Conservation (phyloP, 2,329 filamentous ascomycete genomes). For the Pseudocercospora macadamiae region DNA sequence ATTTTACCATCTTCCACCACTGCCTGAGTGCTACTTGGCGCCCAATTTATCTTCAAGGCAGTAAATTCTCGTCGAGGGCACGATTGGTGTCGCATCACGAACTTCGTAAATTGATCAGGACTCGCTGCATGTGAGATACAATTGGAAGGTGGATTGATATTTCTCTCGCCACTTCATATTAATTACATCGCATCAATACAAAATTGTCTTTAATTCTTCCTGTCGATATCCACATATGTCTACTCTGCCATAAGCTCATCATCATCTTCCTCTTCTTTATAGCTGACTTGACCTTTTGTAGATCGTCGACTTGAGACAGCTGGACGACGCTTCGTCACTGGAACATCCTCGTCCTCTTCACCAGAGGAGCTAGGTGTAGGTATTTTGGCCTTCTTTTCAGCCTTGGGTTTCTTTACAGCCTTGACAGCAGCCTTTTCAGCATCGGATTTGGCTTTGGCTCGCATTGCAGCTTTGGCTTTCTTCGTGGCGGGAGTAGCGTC, state of each 20-base stretch:
- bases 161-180: too few species aligned
- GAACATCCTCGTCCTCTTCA: slow-evolving; percentile 15
- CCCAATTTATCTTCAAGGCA: too few species aligned
- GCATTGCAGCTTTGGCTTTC: slow-evolving; percentile 42
- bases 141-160: too few species aligned
- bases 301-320: slow-evolving; percentile 19
- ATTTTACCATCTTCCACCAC: too few species aligned
- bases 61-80: too few species aligned
- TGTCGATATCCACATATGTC: too few species aligned
- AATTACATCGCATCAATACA: too few species aligned
- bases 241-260: slow-evolving; percentile 12
- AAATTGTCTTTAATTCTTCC: too few species aligned
- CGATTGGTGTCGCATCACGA: too few species aligned
- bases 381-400: slow-evolving; percentile 13
- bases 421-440: slow-evolving; percentile 29
- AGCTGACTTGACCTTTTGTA: slow-evolving; percentile 25
- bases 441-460: slow-evolving; percentile 29
- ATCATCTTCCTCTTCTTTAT: slow-evolving; percentile 22
- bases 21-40: too few species aligned
- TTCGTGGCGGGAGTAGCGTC: slow-evolving; percentile 45
- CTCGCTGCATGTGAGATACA: too few species aligned
- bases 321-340: slow-evolving; percentile 13
- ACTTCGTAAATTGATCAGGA: too few species aligned
- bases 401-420: slow-evolving; percentile 14
- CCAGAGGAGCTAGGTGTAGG: slow-evolving; percentile 23